Evolutionary conservation across 441 rosid species (phyloP).

Genomic region (Macaranga tanarius): DNA sequence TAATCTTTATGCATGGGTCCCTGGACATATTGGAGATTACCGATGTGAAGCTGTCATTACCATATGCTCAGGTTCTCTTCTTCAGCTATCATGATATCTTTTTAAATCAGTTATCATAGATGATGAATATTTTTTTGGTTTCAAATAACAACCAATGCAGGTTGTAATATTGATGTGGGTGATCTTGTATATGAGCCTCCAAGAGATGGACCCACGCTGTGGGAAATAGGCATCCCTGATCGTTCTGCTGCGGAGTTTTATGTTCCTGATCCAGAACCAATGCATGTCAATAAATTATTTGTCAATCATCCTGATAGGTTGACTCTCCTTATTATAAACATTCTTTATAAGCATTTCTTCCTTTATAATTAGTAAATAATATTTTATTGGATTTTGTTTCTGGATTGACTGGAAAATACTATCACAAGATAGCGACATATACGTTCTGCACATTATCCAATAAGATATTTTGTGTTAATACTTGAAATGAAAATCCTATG

Average conservation of each 20-base stretch:
- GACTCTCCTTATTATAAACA: slow-evolving; percentile 3
- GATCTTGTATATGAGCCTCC: slow-evolving; percentile 70
- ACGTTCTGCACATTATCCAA: not conserved
- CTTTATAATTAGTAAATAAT: not conserved
- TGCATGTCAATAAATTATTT: slow-evolving; percentile 57
- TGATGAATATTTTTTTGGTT: slow-evolving; percentile 2
- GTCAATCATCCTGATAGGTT: slow-evolving; percentile 84
- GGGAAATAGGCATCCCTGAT: slow-evolving; percentile 94
- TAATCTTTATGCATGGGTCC: slow-evolving; percentile 67
- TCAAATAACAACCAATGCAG: slow-evolving; percentile 34
- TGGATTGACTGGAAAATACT: not conserved
- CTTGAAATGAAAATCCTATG: not conserved
- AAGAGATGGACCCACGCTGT: slow-evolving; percentile 83
- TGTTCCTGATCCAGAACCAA: slow-evolving; percentile 76
- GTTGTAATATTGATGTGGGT: slow-evolving; percentile 59
- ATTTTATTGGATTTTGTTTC: not conserved
- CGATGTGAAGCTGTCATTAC: slow-evolving; percentile 36
- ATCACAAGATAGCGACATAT: not conserved
- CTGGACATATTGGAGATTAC: slow-evolving; percentile 70
- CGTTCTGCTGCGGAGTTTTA: slow-evolving; percentile 84
- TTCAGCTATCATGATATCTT: not conserved
- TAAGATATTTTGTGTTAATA: not conserved
- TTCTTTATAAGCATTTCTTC: not conserved
- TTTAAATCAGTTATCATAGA: not conserved
- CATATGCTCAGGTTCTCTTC: slow-evolving; percentile 46